Conservation (phyloP, 768 basidiomycete species). For the Phylloporus sp. region DNA sequence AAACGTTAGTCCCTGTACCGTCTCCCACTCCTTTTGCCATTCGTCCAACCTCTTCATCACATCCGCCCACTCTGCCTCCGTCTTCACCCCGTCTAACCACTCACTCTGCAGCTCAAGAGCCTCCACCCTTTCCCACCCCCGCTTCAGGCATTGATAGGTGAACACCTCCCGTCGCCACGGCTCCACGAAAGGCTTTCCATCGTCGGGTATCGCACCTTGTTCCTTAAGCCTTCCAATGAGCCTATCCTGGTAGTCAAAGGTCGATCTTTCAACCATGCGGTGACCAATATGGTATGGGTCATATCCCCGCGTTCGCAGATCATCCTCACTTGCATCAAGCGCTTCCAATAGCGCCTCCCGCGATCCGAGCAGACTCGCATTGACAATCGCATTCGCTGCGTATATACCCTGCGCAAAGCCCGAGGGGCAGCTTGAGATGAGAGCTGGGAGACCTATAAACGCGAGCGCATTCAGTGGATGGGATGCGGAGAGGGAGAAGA, state of each 20-base stretch:
- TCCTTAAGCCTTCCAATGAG: conserved; percentile 11
- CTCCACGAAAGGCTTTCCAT: conserved; percentile 46
- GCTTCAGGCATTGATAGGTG: conserved; percentile 33
- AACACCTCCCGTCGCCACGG: conserved; percentile 42
- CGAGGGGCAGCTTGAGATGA: conserved; percentile 39
- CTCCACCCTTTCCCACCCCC: conserved; percentile 46
- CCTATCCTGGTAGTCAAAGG: conserved; percentile 41
- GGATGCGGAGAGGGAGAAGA: conserved; percentile 46
- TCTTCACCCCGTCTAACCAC: conserved; percentile 49
- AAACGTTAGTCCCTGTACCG: conserved; percentile 16
- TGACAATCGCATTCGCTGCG: conserved; percentile 41
- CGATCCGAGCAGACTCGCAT: conserved; percentile 38
- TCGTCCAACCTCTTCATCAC: conserved; percentile 44
- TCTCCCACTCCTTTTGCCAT: conserved; percentile 55
- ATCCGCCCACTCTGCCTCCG: conserved; percentile 49
- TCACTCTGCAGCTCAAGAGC: conserved; percentile 33
- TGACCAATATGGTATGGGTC: conserved; percentile 51
- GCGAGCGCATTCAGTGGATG: conserved; percentile 50
- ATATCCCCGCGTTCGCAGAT: conserved; percentile 35
- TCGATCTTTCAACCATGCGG: conserved; percentile 9
- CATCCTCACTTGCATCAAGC: conserved; percentile 15
- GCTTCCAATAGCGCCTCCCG: conserved; percentile 20
- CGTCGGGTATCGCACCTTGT: conserved; percentile 15
- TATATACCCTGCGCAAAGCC: conserved; percentile 42
- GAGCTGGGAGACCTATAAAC: conserved; percentile 51